phyloP scores from a whole-genome alignment of 1,284 basidiomycete species.

The Mrakiaceae sp. region DNA sequence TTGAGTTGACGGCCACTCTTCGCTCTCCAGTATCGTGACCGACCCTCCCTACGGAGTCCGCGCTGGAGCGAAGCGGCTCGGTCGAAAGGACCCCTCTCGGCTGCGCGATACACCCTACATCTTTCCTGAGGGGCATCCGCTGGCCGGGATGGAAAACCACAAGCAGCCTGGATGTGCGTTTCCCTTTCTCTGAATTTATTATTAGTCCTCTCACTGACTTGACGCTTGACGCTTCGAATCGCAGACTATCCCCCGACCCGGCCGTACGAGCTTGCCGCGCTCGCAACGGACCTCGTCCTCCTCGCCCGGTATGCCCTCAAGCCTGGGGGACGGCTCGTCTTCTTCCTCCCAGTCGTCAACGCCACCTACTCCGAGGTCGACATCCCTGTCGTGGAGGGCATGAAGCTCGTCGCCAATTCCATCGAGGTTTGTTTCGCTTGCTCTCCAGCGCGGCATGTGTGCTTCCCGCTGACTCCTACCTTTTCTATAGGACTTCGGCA shows the following conservation, averaged over 20 bases:
- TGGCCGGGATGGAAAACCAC: constrained; percentile 7
- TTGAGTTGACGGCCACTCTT: not conserved
- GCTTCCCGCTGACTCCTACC: not conserved
- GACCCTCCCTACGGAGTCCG: constrained; percentile 20
- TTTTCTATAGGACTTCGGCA: constrained; percentile 9
- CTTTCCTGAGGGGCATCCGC: constrained; percentile 18
- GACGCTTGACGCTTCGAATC: not conserved
- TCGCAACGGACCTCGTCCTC: constrained; percentile 69
- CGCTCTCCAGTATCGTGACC: constrained; percentile 16
- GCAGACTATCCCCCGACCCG: constrained; percentile 66
- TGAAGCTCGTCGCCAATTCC: constrained; percentile 76
- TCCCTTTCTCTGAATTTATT: not conserved
- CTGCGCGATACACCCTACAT: constrained; percentile 30
- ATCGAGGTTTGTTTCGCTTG: constrained; percentile 67
- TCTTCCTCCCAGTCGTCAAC: constrained; percentile 85
- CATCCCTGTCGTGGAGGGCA: constrained; percentile 61
- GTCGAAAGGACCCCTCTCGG: constrained; percentile 43
- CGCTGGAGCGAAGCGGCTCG: constrained; percentile 78
- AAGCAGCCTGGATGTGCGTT: constrained; percentile 3
- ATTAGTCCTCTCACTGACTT: not conserved
- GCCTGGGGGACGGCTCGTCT: constrained; percentile 79
- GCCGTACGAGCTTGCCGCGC: constrained; percentile 82
- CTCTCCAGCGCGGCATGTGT: not conserved
- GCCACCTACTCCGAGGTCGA: constrained; percentile 83
- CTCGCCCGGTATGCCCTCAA: constrained; percentile 75